Evolutionary conservation across 2,329 filamentous ascomycete genomes (phyloP).

Genomic region (Xylariaceae sp.): DNA sequence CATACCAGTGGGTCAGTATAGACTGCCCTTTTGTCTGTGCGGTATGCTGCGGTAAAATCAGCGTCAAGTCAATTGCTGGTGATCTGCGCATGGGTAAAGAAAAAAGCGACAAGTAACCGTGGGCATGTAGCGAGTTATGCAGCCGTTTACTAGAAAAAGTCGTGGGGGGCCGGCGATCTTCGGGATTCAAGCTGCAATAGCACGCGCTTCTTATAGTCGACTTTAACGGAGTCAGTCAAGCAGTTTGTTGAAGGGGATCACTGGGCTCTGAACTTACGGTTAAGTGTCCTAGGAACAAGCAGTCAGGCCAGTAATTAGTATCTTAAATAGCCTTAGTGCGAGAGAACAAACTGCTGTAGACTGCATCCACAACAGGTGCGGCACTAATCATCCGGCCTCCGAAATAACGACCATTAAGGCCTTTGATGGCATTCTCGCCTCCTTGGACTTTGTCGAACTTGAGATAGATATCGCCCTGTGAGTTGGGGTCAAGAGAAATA

Average conservation of each 20-base stretch:
- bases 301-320: slow-evolving; percentile 48
- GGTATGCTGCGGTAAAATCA: slow-evolving; percentile 28
- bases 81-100: slow-evolving; percentile 21
- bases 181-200: slow-evolving; percentile 8
- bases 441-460: slow-evolving; percentile 96
- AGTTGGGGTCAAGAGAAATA: slow-evolving; percentile 90
- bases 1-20: slow-evolving; percentile 14
- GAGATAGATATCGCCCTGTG: slow-evolving; percentile 92
- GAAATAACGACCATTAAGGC: slow-evolving; percentile 94
- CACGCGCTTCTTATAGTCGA: slow-evolving; percentile 8
- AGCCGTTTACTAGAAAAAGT: slow-evolving; percentile 23
- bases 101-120: slow-evolving; percentile 19
- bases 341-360: slow-evolving; percentile 96
- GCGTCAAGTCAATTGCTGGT: slow-evolving; percentile 25
- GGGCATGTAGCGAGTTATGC: slow-evolving; percentile 15
- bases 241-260: background rate
- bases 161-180: slow-evolving; percentile 7
- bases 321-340: slow-evolving; percentile 74
- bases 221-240: slow-evolving; percentile 7
- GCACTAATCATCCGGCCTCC: slow-evolving; percentile 89
- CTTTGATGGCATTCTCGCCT: slow-evolving; percentile 95
- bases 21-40: slow-evolving; percentile 8
- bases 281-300: slow-evolving; percentile 43
- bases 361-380: slow-evolving; percentile 92
- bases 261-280: slow-evolving; percentile 19